Evolutionary conservation across 768 basidiomycete species (phyloP), one percentile per base, ranked within the genome.

Genomic region (Cystobasidium ongulense): DNA sequence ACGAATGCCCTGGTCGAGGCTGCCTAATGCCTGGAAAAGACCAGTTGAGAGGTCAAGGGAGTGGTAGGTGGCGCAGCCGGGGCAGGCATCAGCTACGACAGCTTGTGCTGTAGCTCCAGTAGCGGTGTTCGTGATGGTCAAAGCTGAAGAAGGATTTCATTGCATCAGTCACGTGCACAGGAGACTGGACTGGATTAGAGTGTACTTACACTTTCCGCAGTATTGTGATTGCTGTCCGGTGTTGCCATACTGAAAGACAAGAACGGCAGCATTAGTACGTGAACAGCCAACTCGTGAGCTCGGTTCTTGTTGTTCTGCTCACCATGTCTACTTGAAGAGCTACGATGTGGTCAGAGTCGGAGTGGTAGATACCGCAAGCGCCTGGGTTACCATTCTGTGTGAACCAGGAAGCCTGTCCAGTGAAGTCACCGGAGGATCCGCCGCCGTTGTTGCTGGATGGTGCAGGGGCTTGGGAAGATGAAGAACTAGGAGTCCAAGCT

Each of bases 301-400:
- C n/a, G n/a, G n/a, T n/a, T n/a, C n/a, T n/a, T n/a, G n/a, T n/a
- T n/a, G n/a, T n/a, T n/a, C n/a, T n/a, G 29, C 57, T 59, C 57
- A 59, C 57, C 29, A 59, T 29, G 21, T 33, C 66, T 15, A 80
- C 78, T 80, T 91, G 87, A 67, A 84, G 80, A 59, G 84, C 84
- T 77, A 82, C 80, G 73, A 83, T 79, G 70, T 78, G 73, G 75
- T 77, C 80, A 33, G 18, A 78, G 81, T 95, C 93, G 1, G 78
- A 73, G 84, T 87, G 80, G 38, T 82, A 78, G 35, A 65, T 76
- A 57, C 93, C 93, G 81, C 94, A 96, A 27, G 68, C 68, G 33
- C 68, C 68, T 2, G 68, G 46, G 31, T 57, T 59, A 29, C 68
- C 68, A 35, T 61, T 61, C 36, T 71, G 53, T 11, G 68, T 71